Conservation (phyloP, 202 grass and related monocot species). For the Miscanthus sacchariflorus region DNA sequence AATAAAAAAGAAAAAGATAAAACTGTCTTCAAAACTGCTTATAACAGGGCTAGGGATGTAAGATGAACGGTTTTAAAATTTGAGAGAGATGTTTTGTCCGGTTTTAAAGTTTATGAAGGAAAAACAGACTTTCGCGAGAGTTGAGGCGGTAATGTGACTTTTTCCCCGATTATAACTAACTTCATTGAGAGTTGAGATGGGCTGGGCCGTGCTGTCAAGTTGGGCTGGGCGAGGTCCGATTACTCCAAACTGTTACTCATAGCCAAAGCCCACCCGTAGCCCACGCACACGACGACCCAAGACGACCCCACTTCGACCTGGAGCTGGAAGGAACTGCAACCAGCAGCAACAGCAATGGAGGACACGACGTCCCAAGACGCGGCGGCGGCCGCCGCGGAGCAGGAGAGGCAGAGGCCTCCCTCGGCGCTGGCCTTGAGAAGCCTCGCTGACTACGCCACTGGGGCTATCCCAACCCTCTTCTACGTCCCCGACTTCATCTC, state of each 20-base stretch:
- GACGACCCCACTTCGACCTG: not conserved
- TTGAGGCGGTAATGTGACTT: no score
- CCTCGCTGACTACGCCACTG: constrained; percentile 50
- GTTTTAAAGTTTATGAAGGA: no score
- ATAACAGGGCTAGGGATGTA: no score
- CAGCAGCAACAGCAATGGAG: constrained; percentile 36
- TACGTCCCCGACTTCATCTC: constrained; percentile 86
- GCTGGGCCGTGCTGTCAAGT: not conserved
- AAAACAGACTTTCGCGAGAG: no score
- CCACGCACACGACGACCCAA: not conserved
- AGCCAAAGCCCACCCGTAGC: not conserved
- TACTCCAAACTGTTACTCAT: not conserved
- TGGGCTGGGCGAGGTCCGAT: not conserved
- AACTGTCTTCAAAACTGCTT: no score
- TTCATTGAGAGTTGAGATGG: not conserved
- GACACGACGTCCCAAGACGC: not conserved
- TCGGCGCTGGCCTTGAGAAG: constrained; percentile 4
- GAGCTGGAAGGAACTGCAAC: not conserved
- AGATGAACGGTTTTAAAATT: no score
- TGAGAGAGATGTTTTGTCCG: no score
- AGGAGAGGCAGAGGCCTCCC: constrained; percentile 4
- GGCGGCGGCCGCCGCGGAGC: not conserved
- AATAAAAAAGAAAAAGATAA: no score
- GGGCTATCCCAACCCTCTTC: constrained; percentile 59
- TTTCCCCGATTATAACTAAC: not conserved